Evolutionary conservation across 139 green algal species (phyloP).

Genomic region (Chlamydomonas eustigma): DNA sequence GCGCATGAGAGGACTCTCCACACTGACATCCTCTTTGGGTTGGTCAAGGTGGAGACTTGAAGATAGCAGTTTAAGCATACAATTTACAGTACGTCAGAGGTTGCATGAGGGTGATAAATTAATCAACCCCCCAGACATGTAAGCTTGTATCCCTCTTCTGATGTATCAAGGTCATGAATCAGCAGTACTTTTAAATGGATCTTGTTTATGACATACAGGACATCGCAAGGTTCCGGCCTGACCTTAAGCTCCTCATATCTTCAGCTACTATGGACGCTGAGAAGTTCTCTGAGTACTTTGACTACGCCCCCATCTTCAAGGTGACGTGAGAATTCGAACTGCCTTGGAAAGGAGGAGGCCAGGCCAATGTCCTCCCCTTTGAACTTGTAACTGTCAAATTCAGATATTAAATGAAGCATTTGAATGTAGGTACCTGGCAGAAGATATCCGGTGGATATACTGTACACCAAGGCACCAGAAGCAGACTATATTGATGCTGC

Average conservation of each 20-base stretch:
- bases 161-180: too few relatives aligned
- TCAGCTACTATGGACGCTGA: slow-evolving; percentile 86
- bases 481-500: slow-evolving; percentile 91
- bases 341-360: neutral
- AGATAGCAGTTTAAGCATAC: too few relatives aligned
- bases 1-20: slow-evolving; percentile 95
- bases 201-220: slow-evolving; percentile 22
- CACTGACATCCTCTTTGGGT: slow-evolving; percentile 66
- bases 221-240: slow-evolving; percentile 64
- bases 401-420: slow-evolving; percentile 10
- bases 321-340: slow-evolving; percentile 9
- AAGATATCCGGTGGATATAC: slow-evolving; percentile 96
- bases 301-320: slow-evolving; percentile 93
- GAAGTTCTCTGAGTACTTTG: slow-evolving; percentile 95
- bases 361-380: neutral
- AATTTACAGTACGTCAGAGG: too few relatives aligned
- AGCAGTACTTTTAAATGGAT: too few relatives aligned
- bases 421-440: slow-evolving; percentile 72
- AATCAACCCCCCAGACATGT: too few relatives aligned
- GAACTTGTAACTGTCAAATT: neutral
- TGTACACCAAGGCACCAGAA: slow-evolving; percentile 95
- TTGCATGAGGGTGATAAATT: too few relatives aligned
- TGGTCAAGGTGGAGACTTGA: slow-evolving; percentile 45
- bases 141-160: too few relatives aligned
- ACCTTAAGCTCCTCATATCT: slow-evolving; percentile 97